Evolutionary conservation across 1,284 basidiomycete genomes (phyloP), one percentile per base, ranked within the genome.

Genomic region (Ceratobasidium sp.): DNA sequence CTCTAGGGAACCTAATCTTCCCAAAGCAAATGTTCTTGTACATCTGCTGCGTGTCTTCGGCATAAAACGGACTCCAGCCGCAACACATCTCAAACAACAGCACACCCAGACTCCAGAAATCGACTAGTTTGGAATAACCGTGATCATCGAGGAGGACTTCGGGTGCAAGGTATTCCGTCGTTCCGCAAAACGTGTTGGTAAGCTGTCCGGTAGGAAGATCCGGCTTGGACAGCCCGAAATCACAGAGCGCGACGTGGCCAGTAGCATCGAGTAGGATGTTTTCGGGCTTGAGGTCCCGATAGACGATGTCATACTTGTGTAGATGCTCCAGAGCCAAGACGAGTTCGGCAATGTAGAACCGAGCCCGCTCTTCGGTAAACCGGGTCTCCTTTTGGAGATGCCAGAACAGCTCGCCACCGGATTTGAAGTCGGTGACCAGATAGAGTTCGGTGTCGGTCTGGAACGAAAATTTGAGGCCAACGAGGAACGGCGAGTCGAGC

Each of bases 1-100:
- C 96, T 82, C 96, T 94, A 38, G 98, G 98, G 88, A 99, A 99
- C 80, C 97, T 91, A 84, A 99, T 99, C 89, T 99, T 99, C 81
- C 98, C 98, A 85, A 96, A 96, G 85, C 96, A 99, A 81, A 99
- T 99, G 87, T 97, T 95, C 89, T 96, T 96, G 88, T 99, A 99
- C 98, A 99, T 99, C 86, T 98, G 96, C 85, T 99, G 97, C 20
- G 96, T 99, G 84, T 99, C 98, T 83, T 99, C 98, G 18, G 97
- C 97, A 83, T 99, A 99, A 87, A 99, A 99, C 50, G 98, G 98
- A 84, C 94, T 96, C 98, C 98, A 99, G 20, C 98, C 98, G 82
- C 98, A 99, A 84, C 97, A 99, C 98, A 99, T 99, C 85, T 97
- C 96, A 82, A 97, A 97, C 46, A 97, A 87, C 57, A 96, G 88